Conservation (phyloP, 1,139 yeast genomes). For the Yamadazyma dendronema region DNA sequence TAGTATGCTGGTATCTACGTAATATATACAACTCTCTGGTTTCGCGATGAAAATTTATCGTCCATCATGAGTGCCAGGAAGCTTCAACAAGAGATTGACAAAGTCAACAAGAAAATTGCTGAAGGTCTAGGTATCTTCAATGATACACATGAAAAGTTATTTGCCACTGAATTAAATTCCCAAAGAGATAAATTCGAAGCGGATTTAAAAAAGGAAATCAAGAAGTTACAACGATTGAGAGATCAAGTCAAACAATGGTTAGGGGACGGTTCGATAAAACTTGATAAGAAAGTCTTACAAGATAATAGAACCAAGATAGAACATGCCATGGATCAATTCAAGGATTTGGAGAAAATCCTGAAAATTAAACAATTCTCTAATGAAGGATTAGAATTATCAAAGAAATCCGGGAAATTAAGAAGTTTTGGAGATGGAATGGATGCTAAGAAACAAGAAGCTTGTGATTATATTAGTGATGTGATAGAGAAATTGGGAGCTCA, state of each 20-base stretch:
- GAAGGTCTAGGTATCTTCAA: constrained; percentile 93
- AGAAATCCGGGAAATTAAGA: constrained; percentile 29
- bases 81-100: constrained; percentile 80
- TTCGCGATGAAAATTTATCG: constrained; percentile 3
- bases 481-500: constrained; percentile 85
- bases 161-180: constrained; percentile 76
- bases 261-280: constrained; percentile 88
- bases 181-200: constrained; percentile 93
- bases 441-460: constrained; percentile 69
- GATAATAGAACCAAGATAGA: constrained; percentile 87
- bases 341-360: constrained; percentile 90
- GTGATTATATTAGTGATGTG: constrained; percentile 67
- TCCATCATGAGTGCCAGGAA: constrained; percentile 43
- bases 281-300: constrained; percentile 68
- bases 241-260: constrained; percentile 97
- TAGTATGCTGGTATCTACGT: too few species aligned
- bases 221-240: constrained; percentile 88
- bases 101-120: constrained; percentile 88
- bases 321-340: constrained; percentile 94
- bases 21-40: neutral
- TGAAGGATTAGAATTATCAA: constrained; percentile 80
- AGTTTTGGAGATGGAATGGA: constrained; percentile 69
- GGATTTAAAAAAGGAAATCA: constrained; percentile 93
- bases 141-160: constrained; percentile 81
- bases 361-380: constrained; percentile 95